Conservation (phyloP, 2,329 filamentous ascomycete genomes). For the Ceratocystis albifundus region DNA sequence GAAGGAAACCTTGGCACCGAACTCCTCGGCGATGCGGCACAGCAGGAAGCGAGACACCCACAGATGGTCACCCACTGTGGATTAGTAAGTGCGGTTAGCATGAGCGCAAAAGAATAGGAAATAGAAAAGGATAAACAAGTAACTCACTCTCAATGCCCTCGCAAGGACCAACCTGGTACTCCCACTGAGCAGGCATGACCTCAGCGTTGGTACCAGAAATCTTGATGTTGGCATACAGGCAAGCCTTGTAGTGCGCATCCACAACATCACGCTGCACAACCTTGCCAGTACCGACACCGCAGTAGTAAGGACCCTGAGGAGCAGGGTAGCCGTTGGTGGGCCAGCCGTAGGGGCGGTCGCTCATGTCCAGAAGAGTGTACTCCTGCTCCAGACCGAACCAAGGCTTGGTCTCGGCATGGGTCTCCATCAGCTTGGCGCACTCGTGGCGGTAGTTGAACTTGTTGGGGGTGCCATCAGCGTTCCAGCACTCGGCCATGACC, state of each 20-base stretch:
- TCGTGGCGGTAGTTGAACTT: slow-evolving; percentile 98
- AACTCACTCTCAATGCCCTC: slow-evolving; percentile 66
- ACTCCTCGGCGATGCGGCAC: slow-evolving; percentile 85
- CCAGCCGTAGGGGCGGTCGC: slow-evolving; percentile 76
- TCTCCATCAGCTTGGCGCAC: slow-evolving; percentile 77
- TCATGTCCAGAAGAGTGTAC: slow-evolving; percentile 67
- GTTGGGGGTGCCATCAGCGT: slow-evolving; percentile 87
- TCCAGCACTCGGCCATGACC: slow-evolving; percentile 90
- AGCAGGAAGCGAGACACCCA: slow-evolving; percentile 79
- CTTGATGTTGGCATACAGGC: slow-evolving; percentile 70
- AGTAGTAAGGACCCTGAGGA: slow-evolving; percentile 84
- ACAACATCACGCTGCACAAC: slow-evolving; percentile 97
- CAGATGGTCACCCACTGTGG: slow-evolving; percentile 79
- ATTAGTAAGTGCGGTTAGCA: background rate
- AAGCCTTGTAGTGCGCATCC: slow-evolving; percentile 53
- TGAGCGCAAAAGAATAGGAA: too few relatives aligned
- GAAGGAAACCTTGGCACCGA: slow-evolving; percentile 89
- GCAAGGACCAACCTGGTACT: slow-evolving; percentile 82
- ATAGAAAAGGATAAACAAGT: background rate
- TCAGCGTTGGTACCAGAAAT: slow-evolving; percentile 99
- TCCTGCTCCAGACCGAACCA: slow-evolving; percentile 99
- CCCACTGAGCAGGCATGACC: slow-evolving; percentile 97
- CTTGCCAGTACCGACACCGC: slow-evolving; percentile 88
- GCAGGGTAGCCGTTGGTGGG: slow-evolving; percentile 67
- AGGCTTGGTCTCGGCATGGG: slow-evolving; percentile 68